Conservation (phyloP, 1,284 basidiomycete genomes). For the Takashimella koratensis region DNA sequence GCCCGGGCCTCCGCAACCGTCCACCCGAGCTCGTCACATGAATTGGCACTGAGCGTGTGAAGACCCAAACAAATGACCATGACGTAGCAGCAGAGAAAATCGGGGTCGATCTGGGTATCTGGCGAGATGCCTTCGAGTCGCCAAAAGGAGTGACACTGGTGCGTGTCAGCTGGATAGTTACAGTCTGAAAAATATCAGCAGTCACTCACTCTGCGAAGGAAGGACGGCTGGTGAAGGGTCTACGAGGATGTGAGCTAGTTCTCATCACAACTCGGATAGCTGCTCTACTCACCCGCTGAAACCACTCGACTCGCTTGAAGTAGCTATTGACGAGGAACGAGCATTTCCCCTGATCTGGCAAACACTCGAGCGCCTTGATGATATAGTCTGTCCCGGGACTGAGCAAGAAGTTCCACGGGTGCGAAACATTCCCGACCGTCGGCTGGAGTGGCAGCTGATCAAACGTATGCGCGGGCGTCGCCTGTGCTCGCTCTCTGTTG, state of each 20-base stretch:
- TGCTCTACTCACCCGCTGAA: slow-evolving; percentile 13
- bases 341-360: slow-evolving; percentile 13
- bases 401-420: slow-evolving; percentile 15
- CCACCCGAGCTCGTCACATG: background rate
- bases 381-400: slow-evolving; percentile 12
- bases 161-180: slow-evolving; percentile 1
- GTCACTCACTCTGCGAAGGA: background rate
- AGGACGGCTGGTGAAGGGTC: slow-evolving; percentile 18
- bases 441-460: background rate
- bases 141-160: slow-evolving; percentile 13
- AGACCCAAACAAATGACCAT: slow-evolving; percentile 18
- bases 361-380: slow-evolving; percentile 7
- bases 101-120: slow-evolving; percentile 5
- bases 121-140: background rate
- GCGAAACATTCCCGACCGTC: background rate
- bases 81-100: slow-evolving; percentile 14
- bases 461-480: background rate
- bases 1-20: slow-evolving; percentile 5
- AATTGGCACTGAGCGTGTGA: slow-evolving; percentile 4
- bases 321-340: slow-evolving; percentile 14
- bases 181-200: background rate
- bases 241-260: slow-evolving; percentile 3
- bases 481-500: slow-evolving; percentile 6
- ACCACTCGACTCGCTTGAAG: slow-evolving; percentile 21
- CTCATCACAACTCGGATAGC: too few relatives aligned